Conservation (phyloP, 1,139 yeast species). For the Pichia kudriavzevii region DNA sequence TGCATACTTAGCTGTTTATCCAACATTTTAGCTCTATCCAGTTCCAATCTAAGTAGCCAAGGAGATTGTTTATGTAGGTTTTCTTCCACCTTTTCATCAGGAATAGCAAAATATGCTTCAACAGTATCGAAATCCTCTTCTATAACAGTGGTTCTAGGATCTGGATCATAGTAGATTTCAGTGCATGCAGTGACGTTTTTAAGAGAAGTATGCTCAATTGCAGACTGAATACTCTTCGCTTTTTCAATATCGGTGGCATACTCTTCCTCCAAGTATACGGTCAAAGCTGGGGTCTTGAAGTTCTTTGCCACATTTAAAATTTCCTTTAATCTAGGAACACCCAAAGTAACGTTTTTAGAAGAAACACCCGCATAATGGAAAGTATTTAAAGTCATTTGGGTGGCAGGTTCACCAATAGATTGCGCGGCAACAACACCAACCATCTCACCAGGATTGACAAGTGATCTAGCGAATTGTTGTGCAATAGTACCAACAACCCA, state of each 20-base stretch:
- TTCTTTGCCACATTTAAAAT: slow-evolving; percentile 97
- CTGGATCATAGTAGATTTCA: slow-evolving; percentile 96
- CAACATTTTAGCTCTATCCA: slow-evolving; percentile 98
- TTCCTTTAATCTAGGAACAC: slow-evolving; percentile 99
- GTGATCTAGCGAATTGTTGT: slow-evolving; percentile 83
- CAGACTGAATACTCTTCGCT: slow-evolving; percentile 93
- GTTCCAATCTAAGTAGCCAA: slow-evolving; percentile 91
- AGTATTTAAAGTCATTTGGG: slow-evolving; percentile 98
- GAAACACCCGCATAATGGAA: slow-evolving; percentile 99
- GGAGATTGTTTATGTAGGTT: slow-evolving; percentile 93
- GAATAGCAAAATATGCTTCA: slow-evolving; percentile 93
- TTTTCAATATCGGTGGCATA: slow-evolving; percentile 82
- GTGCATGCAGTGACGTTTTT: slow-evolving; percentile 96
- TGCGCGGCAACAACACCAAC: slow-evolving; percentile 99
- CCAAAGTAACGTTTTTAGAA: slow-evolving; percentile 96
- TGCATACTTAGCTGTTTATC: slow-evolving; percentile 98
- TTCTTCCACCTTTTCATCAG: slow-evolving; percentile 95
- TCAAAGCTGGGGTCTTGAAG: slow-evolving; percentile 96
- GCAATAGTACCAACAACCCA: slow-evolving; percentile 96
- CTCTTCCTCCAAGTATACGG: slow-evolving; percentile 77
- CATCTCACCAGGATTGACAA: slow-evolving; percentile 99
- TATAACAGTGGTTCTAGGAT: slow-evolving; percentile 91
- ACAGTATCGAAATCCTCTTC: slow-evolving; percentile 97
- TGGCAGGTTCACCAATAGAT: slow-evolving; percentile 99
- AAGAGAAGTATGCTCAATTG: slow-evolving; percentile 92